These are phyloP conservation scores for Drechslera avenae DNA, from an alignment of 2,329 filamentous ascomycete species.

Conservation along the genomic window DNA sequence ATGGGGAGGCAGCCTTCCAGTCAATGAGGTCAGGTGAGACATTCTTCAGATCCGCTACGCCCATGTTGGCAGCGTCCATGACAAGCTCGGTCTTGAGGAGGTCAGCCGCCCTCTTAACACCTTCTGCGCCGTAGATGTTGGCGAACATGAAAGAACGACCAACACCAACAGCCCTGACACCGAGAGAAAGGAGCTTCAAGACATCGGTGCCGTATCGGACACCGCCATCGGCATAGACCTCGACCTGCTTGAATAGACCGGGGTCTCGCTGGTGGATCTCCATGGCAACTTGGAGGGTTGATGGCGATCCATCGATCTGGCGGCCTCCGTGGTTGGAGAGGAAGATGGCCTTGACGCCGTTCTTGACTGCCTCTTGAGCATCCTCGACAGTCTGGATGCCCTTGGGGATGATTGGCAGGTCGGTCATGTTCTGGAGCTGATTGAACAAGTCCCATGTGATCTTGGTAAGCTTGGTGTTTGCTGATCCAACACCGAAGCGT, in stretches of 20 bases:
- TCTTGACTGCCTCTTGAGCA: constrained; percentile 43
- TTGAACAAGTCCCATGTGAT: constrained; percentile 46
- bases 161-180: constrained; percentile 51
- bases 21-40: constrained; percentile 33
- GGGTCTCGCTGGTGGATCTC: constrained; percentile 68
- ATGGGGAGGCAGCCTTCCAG: constrained; percentile 23
- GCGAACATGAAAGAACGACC: constrained; percentile 59
- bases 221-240: constrained; percentile 50
- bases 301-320: constrained; percentile 59
- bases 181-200: constrained; percentile 47
- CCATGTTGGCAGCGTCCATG: constrained; percentile 43
- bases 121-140: constrained; percentile 63
- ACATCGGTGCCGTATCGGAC: constrained; percentile 49
- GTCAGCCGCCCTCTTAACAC: constrained; percentile 62
- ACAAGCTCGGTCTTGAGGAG: constrained; percentile 59
- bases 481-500: constrained; percentile 40
- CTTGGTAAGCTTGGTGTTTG: constrained; percentile 37
- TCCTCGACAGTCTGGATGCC: constrained; percentile 50
- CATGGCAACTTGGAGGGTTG: constrained; percentile 74
- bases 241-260: constrained; percentile 47
- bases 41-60: constrained; percentile 38
- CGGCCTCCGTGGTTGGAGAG: constrained; percentile 52
- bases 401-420: constrained; percentile 48
- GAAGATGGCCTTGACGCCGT: constrained; percentile 48
- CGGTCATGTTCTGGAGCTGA: constrained; percentile 45